These are phyloP conservation scores for Termitomyces sp. DNA, from an alignment of 1,284 basidiomycete species.

Conservation along the genomic window DNA sequence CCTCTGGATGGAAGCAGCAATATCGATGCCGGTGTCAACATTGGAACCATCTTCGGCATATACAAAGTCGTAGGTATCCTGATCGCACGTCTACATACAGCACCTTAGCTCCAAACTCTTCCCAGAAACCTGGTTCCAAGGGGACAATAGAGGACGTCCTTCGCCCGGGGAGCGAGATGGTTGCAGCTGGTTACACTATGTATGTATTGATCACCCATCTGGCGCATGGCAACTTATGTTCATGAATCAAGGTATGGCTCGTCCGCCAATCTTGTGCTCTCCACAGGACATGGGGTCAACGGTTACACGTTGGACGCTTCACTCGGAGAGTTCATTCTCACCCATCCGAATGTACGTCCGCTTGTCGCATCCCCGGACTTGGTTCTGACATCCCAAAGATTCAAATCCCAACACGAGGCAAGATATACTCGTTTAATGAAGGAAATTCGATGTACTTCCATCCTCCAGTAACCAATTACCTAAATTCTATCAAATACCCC, in stretches of 20 bases:
- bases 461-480: constrained; percentile 79
- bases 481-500: constrained; percentile 95
- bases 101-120: not conserved
- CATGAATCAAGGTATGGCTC: constrained; percentile 81
- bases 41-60: constrained; percentile 99
- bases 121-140: constrained; percentile 67
- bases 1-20: constrained; percentile 98
- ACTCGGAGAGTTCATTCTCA: constrained; percentile 98
- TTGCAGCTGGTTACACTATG: constrained; percentile 97
- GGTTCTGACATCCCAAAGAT: constrained; percentile 53
- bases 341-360: constrained; percentile 82
- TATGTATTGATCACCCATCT: constrained; percentile 31
- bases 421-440: constrained; percentile 99
- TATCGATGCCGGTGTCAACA: constrained; percentile 99
- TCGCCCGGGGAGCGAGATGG: constrained; percentile 94
- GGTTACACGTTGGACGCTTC: constrained; percentile 97
- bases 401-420: constrained; percentile 88
- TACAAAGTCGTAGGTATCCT: constrained; percentile 72
- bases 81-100: not conserved
- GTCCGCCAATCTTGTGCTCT: constrained; percentile 94
- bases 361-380: not conserved
- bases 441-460: constrained; percentile 96
- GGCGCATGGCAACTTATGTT: constrained; percentile 12
- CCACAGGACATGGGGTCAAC: constrained; percentile 94
- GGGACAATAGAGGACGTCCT: constrained; percentile 87